These are phyloP conservation scores for Filosporella fistucella DNA, from an alignment of 495 filamentous ascomycete species.

Conservation along the genomic window DNA sequence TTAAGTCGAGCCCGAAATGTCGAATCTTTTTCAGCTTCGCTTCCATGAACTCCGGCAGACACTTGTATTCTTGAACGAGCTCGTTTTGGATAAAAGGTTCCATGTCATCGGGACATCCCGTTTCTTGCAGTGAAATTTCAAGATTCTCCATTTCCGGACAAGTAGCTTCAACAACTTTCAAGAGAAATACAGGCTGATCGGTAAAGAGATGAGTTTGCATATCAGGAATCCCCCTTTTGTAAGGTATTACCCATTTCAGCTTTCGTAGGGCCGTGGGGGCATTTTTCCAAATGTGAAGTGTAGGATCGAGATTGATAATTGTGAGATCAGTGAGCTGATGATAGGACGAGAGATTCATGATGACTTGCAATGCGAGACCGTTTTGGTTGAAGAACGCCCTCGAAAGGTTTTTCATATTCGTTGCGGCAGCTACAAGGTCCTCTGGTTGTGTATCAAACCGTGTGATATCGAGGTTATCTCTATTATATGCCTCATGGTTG, in stretches of 20 bases:
- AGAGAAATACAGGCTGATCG: not conserved
- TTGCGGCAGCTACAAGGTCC: not conserved
- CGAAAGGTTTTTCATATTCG: constrained; percentile 10
- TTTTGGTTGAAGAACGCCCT: constrained; percentile 6
- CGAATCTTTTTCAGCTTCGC: constrained; percentile 2
- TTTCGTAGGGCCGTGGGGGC: not conserved
- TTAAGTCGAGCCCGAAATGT: constrained; percentile 10
- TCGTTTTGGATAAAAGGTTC: not conserved
- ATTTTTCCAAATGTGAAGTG: constrained; percentile 9
- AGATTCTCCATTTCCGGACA: constrained; percentile 13
- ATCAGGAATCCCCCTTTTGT: not conserved
- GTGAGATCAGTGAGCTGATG: constrained; percentile 4
- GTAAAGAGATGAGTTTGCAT: not conserved
- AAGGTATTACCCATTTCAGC: constrained; percentile 5
- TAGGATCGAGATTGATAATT: constrained; percentile 1
- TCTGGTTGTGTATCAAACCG: not conserved
- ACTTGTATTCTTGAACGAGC: not conserved
- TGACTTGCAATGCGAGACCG: constrained; percentile 2
- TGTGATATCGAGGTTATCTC: not conserved
- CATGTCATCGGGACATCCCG: not conserved
- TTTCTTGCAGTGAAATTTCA: not conserved
- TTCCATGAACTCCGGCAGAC: not conserved
- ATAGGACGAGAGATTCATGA: constrained; percentile 6
- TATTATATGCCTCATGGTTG: not conserved
- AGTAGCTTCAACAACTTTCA: constrained; percentile 14